Percentiles rank a stretch among this genome's conserved stretches.
phyloP scores from a whole-genome alignment of 2,329 filamentous ascomycete genomes.

The Monosporascus sp. region DNA sequence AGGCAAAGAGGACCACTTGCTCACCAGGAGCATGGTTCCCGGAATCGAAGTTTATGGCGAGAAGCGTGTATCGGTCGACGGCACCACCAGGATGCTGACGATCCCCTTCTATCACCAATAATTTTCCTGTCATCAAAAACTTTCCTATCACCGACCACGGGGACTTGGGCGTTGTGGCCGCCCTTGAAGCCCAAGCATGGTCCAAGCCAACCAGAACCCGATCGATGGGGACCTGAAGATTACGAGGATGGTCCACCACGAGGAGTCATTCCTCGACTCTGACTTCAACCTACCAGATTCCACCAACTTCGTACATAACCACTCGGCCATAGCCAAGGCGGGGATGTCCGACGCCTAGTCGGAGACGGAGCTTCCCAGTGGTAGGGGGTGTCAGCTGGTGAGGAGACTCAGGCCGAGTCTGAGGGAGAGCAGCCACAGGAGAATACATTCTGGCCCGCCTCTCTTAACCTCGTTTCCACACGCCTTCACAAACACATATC shows the following conservation, averaged over 20 bases:
- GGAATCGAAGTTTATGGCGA: conserved; percentile 98
- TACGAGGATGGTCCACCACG: conserved; percentile 25
- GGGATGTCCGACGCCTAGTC: background rate
- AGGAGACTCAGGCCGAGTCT: too few species aligned
- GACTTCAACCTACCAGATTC: conserved; percentile 26
- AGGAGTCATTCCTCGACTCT: conserved; percentile 27
- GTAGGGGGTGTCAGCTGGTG: too few species aligned
- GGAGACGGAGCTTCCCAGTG: too few species aligned
- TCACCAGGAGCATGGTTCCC: conserved; percentile 89
- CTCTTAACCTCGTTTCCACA: too few species aligned
- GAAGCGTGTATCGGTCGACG: conserved; percentile 93
- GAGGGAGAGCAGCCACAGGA: too few species aligned
- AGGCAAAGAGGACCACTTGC: conserved; percentile 77
- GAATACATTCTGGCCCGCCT: too few species aligned
- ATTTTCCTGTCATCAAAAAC: too few species aligned
- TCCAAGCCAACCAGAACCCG: conserved; percentile 20
- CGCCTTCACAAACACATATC: too few species aligned
- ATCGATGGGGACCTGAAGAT: conserved; percentile 14
- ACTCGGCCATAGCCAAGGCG: background rate
- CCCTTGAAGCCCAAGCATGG: conserved; percentile 20
- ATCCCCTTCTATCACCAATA: conserved; percentile 20
- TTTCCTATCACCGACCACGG: background rate
- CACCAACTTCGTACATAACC: background rate
- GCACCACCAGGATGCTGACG: conserved; percentile 58
- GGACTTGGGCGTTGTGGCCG: too few species aligned